phyloP scores from a whole-genome alignment of 1,139 yeast species.

The Scheffersomyces titani region DNA sequence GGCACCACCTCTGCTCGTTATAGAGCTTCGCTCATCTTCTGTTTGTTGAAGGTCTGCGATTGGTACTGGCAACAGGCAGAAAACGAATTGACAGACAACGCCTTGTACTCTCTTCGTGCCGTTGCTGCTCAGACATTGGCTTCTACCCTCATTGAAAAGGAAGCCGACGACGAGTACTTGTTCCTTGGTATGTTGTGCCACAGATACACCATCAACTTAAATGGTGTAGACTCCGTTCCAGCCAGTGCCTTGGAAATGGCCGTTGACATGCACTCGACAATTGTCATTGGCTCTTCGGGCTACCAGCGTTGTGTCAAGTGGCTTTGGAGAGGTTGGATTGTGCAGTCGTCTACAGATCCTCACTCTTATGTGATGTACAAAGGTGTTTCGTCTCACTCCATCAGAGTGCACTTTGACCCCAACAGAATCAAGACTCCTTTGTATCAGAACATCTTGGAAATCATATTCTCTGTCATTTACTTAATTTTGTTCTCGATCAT shows the following conservation, averaged over 20 bases:
- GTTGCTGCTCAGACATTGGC: slow-evolving; percentile 75
- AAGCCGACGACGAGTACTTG: slow-evolving; percentile 60
- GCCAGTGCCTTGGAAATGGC: slow-evolving; percentile 79
- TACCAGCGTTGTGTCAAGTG: slow-evolving; percentile 85
- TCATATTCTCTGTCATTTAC: slow-evolving; percentile 66
- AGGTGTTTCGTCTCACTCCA: slow-evolving; percentile 56
- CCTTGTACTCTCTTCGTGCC: slow-evolving; percentile 60
- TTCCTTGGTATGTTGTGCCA: slow-evolving; percentile 79
- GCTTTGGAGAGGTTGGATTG: slow-evolving; percentile 94
- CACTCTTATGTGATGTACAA: slow-evolving; percentile 65
- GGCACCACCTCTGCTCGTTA: slow-evolving; percentile 64
- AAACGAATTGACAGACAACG: slow-evolving; percentile 67
- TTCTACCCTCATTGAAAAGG: slow-evolving; percentile 62
- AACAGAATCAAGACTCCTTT: slow-evolving; percentile 81
- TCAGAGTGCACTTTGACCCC: slow-evolving; percentile 75
- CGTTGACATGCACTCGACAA: slow-evolving; percentile 80
- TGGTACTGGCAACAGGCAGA: slow-evolving; percentile 73
- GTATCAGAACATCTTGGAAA: slow-evolving; percentile 76
- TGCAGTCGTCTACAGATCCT: slow-evolving; percentile 73
- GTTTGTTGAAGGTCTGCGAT: slow-evolving; percentile 69
- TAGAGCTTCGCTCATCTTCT: slow-evolving; percentile 67
- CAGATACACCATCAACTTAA: slow-evolving; percentile 65
- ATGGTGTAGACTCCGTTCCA: slow-evolving; percentile 64
- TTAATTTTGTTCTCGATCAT: slow-evolving; percentile 63
- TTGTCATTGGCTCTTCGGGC: slow-evolving; percentile 75